Percentiles rank a stretch among this genome's conserved stretches.
These are phyloP conservation scores for Magnusiomyces fungicola DNA, from an alignment of 1,139 yeast genomes.

Conservation along the genomic window DNA sequence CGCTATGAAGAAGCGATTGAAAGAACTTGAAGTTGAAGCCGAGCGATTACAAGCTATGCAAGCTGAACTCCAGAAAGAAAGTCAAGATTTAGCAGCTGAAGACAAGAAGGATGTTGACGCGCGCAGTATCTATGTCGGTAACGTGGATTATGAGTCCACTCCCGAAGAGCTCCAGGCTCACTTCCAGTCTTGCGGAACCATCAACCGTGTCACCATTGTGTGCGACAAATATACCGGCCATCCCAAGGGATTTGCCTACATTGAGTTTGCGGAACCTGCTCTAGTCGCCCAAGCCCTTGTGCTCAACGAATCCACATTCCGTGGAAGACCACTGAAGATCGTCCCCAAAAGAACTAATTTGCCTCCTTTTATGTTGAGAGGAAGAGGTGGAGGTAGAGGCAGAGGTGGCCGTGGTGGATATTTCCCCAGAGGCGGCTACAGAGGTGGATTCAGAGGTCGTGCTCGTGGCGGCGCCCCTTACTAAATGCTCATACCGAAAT, in stretches of 20 bases:
- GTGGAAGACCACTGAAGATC: conserved; percentile 66
- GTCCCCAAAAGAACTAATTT: conserved; percentile 71
- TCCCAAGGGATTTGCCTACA: conserved; percentile 82
- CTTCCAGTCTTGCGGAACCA: conserved; percentile 66
- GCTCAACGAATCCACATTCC: conserved; percentile 56
- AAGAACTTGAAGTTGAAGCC: conserved; percentile 48
- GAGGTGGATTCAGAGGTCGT: conserved; percentile 38
- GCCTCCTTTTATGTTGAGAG: conserved; percentile 45
- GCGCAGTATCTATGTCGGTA: conserved; percentile 79
- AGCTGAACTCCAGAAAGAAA: conserved; percentile 41
- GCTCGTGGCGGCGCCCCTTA: conserved; percentile 30
- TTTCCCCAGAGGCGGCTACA: conserved; percentile 34
- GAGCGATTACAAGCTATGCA: conserved; percentile 47
- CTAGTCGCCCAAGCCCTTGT: conserved; percentile 60
- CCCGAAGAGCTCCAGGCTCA: conserved; percentile 79
- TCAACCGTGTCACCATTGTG: conserved; percentile 77
- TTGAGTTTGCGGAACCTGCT: conserved; percentile 63
- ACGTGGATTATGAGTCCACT: conserved; percentile 71
- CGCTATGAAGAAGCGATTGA: conserved; percentile 32
- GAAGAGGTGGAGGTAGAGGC: conserved; percentile 45
- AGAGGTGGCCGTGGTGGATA: conserved; percentile 33
- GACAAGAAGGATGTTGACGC: conserved; percentile 59
- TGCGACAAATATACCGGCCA: conserved; percentile 64
- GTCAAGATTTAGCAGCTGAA: conserved; percentile 36
- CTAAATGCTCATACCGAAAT: conserved; percentile 13